Percentiles rank a stretch among this genome's conserved stretches.
These are phyloP conservation scores for Hanseniaspora clermontiae DNA, from an alignment of 805 yeast species.

Conservation along the genomic window DNA sequence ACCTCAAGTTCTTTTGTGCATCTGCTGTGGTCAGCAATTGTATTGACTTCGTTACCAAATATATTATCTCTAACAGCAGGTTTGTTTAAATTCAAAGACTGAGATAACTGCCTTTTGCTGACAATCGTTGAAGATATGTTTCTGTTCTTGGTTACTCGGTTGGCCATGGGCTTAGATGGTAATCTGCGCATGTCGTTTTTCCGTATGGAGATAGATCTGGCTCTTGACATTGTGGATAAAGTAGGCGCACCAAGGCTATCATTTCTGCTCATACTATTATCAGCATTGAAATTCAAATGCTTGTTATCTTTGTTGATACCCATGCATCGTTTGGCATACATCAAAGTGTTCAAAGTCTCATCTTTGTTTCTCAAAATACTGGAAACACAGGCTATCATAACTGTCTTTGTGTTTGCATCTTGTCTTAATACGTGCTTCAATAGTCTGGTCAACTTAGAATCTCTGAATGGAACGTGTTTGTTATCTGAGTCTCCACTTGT, in stretches of 20 bases:
- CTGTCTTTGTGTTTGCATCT: constrained; percentile 90
- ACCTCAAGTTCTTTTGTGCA: background rate
- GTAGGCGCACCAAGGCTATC: constrained; percentile 69
- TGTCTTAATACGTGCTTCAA: constrained; percentile 58
- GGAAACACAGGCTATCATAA: constrained; percentile 88
- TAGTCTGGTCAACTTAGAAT: constrained; percentile 76
- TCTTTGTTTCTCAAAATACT: constrained; percentile 83
- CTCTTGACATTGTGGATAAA: constrained; percentile 55
- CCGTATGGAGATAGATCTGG: constrained; percentile 30
- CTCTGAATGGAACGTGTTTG: constrained; percentile 74
- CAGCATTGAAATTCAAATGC: constrained; percentile 68
- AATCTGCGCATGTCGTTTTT: constrained; percentile 27
- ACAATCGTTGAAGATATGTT: background rate
- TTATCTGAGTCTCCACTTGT: constrained; percentile 36
- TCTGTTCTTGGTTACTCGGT: constrained; percentile 3
- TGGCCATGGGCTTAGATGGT: background rate
- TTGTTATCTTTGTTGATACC: constrained; percentile 72
- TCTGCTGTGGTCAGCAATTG: background rate
- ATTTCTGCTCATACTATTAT: constrained; percentile 58
- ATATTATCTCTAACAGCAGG: background rate
- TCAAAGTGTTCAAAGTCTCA: constrained; percentile 80
- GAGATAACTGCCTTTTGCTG: background rate
- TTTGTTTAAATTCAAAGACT: background rate
- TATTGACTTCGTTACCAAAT: background rate
- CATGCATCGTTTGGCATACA: constrained; percentile 85